Evolutionary conservation across 805 yeast species (phyloP).

Genomic region (Kodamaea sagamina): DNA sequence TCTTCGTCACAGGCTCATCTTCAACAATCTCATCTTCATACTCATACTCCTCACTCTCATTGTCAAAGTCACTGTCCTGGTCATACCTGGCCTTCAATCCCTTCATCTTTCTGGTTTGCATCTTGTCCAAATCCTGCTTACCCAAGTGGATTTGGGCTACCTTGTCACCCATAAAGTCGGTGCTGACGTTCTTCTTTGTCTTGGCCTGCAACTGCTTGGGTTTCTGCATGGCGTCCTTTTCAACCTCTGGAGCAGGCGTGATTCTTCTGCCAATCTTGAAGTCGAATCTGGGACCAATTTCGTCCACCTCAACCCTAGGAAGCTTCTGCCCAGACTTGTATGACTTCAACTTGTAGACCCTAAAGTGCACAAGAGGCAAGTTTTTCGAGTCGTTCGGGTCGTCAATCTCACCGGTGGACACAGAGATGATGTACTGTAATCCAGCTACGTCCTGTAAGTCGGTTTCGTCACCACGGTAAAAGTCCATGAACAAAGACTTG

Average conservation of each 20-base stretch:
- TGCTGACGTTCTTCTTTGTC: constrained; percentile 84
- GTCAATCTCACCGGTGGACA: constrained; percentile 74
- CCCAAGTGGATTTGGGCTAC: constrained; percentile 96
- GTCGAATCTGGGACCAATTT: constrained; percentile 94
- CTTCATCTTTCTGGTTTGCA: constrained; percentile 98
- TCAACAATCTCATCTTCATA: constrained; percentile 9
- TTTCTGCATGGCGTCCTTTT: constrained; percentile 80
- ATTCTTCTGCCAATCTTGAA: constrained; percentile 88
- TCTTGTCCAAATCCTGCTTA: constrained; percentile 82
- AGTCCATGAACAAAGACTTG: constrained; percentile 86
- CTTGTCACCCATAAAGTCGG: constrained; percentile 93
- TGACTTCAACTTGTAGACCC: constrained; percentile 87
- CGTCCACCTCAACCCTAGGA: constrained; percentile 93
- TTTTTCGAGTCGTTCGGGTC: constrained; percentile 68
- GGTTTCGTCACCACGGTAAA: constrained; percentile 82
- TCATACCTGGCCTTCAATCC: constrained; percentile 89
- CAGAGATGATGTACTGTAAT: constrained; percentile 83
- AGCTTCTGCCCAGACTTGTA: constrained; percentile 80
- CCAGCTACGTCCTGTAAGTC: constrained; percentile 92
- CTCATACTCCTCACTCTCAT: constrained; percentile 43
- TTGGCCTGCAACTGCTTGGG: constrained; percentile 82
- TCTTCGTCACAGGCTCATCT: constrained; percentile 30
- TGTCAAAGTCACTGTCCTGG: constrained; percentile 64
- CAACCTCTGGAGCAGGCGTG: constrained; percentile 81
- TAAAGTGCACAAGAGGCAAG: constrained; percentile 80